Evolutionary conservation across 257 asterid species (phyloP).

Genomic region (Lithospermum erythrorhizon): DNA sequence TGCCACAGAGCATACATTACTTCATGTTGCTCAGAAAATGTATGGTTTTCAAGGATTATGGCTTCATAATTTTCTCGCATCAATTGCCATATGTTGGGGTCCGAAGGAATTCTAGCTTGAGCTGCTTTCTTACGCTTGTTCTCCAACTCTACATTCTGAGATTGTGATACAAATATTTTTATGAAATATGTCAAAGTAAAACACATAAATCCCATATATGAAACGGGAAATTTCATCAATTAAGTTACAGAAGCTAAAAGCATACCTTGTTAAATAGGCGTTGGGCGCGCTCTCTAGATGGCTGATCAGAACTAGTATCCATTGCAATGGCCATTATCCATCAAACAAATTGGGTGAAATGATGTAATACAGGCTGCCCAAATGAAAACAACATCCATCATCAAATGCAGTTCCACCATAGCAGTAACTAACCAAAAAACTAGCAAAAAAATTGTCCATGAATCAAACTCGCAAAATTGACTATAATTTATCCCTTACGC

Average conservation of each 20-base stretch:
- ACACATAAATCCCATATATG: not conserved
- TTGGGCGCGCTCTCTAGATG: slow-evolving; percentile 60
- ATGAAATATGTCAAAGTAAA: not conserved
- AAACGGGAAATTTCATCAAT: not conserved
- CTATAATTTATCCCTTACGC: too few species aligned
- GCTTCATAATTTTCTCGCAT: slow-evolving; percentile 94
- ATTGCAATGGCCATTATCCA: slow-evolving; percentile 65
- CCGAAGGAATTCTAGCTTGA: slow-evolving; percentile 79
- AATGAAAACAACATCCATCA: not conserved
- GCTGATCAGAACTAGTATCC: slow-evolving; percentile 51
- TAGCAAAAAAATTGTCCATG: too few species aligned
- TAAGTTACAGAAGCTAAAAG: not conserved
- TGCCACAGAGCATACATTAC: slow-evolving; percentile 90
- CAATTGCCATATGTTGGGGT: slow-evolving; percentile 88
- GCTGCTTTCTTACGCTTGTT: slow-evolving; percentile 70
- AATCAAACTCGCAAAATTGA: too few species aligned
- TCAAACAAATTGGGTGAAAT: slow-evolving; percentile 20
- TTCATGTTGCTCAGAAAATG: slow-evolving; percentile 75
- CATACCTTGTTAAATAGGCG: slow-evolving; percentile 69
- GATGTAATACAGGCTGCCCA: slow-evolving; percentile 10
- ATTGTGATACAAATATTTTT: slow-evolving; percentile 6
- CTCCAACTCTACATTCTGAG: slow-evolving; percentile 79
- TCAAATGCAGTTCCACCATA: not conserved
- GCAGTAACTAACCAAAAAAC: not conserved
- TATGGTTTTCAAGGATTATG: slow-evolving; percentile 78